Conservation (phyloP, 345 rosid species). For the Murraya paniculata region DNA sequence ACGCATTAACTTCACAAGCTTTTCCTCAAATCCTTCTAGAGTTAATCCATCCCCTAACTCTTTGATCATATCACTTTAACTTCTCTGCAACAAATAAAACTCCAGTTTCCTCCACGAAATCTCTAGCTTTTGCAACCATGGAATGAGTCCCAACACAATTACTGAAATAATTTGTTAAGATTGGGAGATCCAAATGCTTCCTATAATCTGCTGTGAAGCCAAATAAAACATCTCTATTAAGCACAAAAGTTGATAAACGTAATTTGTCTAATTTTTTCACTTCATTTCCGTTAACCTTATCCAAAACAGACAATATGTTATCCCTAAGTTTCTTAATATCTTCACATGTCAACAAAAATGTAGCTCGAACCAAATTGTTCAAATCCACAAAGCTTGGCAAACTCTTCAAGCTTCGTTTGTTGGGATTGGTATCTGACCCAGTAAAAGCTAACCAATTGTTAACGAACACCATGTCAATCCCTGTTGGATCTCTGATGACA, state of each 20-base stretch:
- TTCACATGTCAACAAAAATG: conserved; percentile 16
- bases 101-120: background rate
- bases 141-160: conserved; percentile 2
- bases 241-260: conserved; percentile 27
- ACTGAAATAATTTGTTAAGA: conserved; percentile 30
- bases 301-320: background rate
- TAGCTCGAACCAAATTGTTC: conserved; percentile 3
- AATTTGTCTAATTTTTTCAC: background rate
- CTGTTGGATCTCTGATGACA: conserved; percentile 13
- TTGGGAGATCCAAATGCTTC: conserved; percentile 13
- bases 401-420: conserved; percentile 10
- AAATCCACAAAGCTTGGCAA: background rate
- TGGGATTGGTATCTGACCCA: background rate
- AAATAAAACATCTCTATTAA: conserved; percentile 5
- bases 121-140: background rate
- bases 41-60: background rate
- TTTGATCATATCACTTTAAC: background rate
- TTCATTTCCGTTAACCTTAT: background rate
- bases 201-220: conserved; percentile 31
- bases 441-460: background rate
- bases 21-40: background rate
- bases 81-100: background rate
- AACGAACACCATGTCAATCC: conserved; percentile 8
- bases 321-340: conserved; percentile 22
- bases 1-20: background rate